Evolutionary conservation across 495 filamentous ascomycete genomes (phyloP).

Genomic region (Xylaria telfairii): DNA sequence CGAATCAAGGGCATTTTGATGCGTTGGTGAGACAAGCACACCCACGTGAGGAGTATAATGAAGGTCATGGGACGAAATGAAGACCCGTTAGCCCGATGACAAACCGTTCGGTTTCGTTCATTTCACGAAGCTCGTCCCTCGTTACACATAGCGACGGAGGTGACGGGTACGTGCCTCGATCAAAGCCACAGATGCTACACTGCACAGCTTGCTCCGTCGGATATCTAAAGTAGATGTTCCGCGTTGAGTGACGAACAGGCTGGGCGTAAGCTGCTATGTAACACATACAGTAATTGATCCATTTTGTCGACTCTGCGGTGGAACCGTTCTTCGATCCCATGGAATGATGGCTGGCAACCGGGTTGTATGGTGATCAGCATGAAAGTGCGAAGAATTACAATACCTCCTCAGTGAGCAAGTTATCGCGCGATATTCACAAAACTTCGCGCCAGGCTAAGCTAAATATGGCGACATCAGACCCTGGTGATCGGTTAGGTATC

Average conservation of each 20-base stretch:
- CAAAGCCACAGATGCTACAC: slow-evolving; percentile 4
- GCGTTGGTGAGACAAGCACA: neutral
- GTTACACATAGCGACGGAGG: neutral
- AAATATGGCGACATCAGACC: neutral
- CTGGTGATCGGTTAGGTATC: neutral
- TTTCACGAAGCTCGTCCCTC: neutral
- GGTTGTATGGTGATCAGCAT: neutral
- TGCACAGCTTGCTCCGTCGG: slow-evolving; percentile 16
- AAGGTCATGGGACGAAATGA: neutral
- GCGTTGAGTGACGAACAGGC: neutral
- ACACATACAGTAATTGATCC: neutral
- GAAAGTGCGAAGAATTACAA: neutral
- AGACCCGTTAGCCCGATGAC: neutral
- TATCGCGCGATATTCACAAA: neutral
- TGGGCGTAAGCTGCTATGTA: neutral
- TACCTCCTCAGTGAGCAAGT: neutral
- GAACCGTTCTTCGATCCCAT: neutral
- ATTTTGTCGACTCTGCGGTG: neutral
- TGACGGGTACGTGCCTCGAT: neutral
- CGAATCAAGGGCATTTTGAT: neutral
- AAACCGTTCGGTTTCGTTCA: neutral
- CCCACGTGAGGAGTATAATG: neutral
- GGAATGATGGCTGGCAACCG: neutral
- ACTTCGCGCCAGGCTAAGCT: neutral
- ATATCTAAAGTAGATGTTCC: neutral